These are phyloP conservation scores for Bonia amplexicaulis DNA, from an alignment of 176 grass and related monocot species.

Conservation along the genomic window DNA sequence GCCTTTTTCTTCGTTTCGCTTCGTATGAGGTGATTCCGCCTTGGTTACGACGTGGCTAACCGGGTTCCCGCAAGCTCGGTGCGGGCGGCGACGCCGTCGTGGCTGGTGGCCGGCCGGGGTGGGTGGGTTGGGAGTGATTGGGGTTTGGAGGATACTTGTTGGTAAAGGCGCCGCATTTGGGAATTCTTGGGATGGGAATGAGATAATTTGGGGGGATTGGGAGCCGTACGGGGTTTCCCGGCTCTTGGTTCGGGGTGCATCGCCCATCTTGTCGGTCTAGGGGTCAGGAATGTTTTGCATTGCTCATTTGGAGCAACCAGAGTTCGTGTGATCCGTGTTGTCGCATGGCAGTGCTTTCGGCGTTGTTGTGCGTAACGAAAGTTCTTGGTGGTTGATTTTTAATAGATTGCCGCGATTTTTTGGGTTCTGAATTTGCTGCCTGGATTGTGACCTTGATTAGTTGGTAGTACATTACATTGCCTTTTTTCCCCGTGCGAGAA, in stretches of 20 bases:
- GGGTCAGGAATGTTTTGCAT: background rate
- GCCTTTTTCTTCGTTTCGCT: background rate
- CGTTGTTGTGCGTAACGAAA: background rate
- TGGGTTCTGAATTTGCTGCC: background rate
- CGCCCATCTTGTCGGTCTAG: background rate
- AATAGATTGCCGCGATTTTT: background rate
- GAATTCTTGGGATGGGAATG: background rate
- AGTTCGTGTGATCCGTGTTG: background rate
- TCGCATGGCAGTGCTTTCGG: background rate
- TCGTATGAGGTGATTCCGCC: background rate
- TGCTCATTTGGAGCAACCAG: constrained; percentile 4
- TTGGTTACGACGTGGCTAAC: background rate
- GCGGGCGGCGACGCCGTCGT: background rate
- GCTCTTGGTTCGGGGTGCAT: background rate
- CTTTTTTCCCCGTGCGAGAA: background rate
- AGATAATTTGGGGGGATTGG: background rate
- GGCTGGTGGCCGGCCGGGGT: background rate
- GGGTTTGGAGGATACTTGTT: background rate
- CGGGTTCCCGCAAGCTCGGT: background rate
- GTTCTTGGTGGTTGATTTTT: background rate
- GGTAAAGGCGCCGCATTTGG: background rate
- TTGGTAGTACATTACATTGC: background rate
- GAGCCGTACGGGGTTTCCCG: background rate
- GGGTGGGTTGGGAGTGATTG: background rate
- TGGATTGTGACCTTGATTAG: background rate